Percentiles rank a stretch among this genome's conserved stretches.
These are phyloP conservation scores for Penicillium sumatraense DNA, from an alignment of 2,329 filamentous ascomycete species.

Conservation along the genomic window DNA sequence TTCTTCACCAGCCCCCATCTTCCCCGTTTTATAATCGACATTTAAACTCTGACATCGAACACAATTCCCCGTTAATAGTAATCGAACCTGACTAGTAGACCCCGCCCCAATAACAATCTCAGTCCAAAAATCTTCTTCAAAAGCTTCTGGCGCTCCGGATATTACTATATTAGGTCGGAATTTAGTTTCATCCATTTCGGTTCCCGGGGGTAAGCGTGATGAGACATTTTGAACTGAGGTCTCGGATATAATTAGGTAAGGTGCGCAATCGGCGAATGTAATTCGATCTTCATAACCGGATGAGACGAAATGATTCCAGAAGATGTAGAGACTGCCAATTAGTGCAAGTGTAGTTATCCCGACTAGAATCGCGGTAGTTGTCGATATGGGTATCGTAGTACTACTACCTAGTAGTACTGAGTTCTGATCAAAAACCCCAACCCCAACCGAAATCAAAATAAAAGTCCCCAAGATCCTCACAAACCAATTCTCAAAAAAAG, in stretches of 20 bases:
- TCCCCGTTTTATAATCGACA: slow-evolving; percentile 71
- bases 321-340: background rate
- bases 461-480: too few species aligned
- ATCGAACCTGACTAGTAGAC: slow-evolving; percentile 35
- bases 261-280: slow-evolving; percentile 45
- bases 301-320: background rate
- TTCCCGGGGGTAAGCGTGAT: slow-evolving; percentile 54
- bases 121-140: slow-evolving; percentile 75
- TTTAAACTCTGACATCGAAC: slow-evolving; percentile 71
- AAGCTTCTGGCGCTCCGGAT: slow-evolving; percentile 60
- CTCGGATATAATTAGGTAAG: slow-evolving; percentile 73
- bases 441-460: background rate
- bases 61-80: slow-evolving; percentile 72
- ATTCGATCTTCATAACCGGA: slow-evolving; percentile 27
- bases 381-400: too few species aligned
- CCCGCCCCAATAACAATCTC: slow-evolving; percentile 55
- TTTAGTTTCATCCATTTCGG: slow-evolving; percentile 66
- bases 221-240: slow-evolving; percentile 72
- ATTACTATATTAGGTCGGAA: slow-evolving; percentile 77
- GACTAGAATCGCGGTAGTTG: background rate
- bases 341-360: background rate
- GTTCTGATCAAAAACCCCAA: background rate
- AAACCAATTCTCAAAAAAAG: background rate
- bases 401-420: too few species aligned
- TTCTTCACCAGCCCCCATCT: slow-evolving; percentile 58